A percentile compares a stretch with the other conserved stretches of the same genome.
phyloP scores from a whole-genome alignment of 2,329 filamentous ascomycete species.

The Colletotrichum phormii region DNA sequence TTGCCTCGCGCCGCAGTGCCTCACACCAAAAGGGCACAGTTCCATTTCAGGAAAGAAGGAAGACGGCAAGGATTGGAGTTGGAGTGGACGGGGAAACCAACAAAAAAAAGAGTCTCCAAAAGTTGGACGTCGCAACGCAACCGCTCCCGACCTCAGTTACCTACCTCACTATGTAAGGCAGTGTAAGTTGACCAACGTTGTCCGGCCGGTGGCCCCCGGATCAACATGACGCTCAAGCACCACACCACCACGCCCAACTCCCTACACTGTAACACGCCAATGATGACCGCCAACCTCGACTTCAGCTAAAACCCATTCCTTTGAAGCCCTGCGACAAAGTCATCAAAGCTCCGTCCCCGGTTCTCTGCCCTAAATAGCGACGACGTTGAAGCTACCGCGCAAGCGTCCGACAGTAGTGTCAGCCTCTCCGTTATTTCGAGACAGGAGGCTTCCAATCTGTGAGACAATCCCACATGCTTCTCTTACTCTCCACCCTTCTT shows the following conservation, averaged over 20 bases:
- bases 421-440: constrained; percentile 34
- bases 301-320: constrained; percentile 6
- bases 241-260: not conserved
- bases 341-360: not conserved
- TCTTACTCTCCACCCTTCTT: not conserved
- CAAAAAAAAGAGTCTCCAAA: not conserved
- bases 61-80: not conserved
- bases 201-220: not conserved
- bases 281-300: not conserved
- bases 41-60: constrained; percentile 15
- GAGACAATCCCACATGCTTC: constrained; percentile 7
- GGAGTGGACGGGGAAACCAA: not conserved
- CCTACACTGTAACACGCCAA: constrained; percentile 1
- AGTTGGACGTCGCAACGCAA: not conserved
- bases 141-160: not conserved
- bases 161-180: no score
- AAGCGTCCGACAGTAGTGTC: constrained; percentile 35
- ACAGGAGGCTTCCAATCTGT: constrained; percentile 19
- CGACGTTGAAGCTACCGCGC: constrained; percentile 34
- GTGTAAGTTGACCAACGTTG: not conserved
- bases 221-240: constrained; percentile 8
- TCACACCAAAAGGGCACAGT: constrained; percentile 5
- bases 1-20: not conserved
- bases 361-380: constrained; percentile 15
- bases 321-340: constrained; percentile 1